Evolutionary conservation across 805 yeast genomes (phyloP).

Genomic region (Clavispora fructus): DNA sequence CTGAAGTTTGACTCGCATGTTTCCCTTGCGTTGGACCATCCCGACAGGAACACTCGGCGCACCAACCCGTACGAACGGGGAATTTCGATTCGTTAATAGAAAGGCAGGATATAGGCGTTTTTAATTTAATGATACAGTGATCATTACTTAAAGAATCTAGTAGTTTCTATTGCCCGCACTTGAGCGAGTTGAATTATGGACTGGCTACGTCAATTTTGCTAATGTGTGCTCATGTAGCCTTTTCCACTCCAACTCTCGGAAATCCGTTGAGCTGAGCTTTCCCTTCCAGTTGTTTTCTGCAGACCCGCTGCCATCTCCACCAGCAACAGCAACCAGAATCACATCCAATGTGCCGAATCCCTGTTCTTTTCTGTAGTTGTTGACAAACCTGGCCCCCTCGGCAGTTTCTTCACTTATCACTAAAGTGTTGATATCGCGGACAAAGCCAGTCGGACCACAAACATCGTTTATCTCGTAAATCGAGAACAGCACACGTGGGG

Average conservation of each 20-base stretch:
- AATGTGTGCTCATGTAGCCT: not conserved
- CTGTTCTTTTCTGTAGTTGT: conserved; percentile 53
- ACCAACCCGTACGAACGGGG: conserved; percentile 36
- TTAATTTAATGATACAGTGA: conserved; percentile 3
- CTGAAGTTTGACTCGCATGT: conserved; percentile 37
- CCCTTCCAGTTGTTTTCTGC: conserved; percentile 48
- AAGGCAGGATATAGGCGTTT: not conserved
- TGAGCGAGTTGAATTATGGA: no score
- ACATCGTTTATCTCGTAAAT: conserved; percentile 70
- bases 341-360: conserved; percentile 46
- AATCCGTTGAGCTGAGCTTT: conserved; percentile 80
- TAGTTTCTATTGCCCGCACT: no score
- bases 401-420: conserved; percentile 78
- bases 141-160: not conserved
- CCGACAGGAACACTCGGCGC: conserved; percentile 62
- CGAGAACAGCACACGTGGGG: conserved; percentile 44
- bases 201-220: no score
- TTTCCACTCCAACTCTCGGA: conserved; percentile 39
- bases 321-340: conserved; percentile 48
- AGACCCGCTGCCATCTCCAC: conserved; percentile 41
- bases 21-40: conserved; percentile 77
- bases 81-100: conserved; percentile 27
- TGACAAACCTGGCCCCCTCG: conserved; percentile 69
- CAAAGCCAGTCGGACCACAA: conserved; percentile 88
- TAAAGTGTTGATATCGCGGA: conserved; percentile 69